A percentile compares a stretch with the other conserved stretches of the same genome.
Conservation (phyloP, 345 rosid species). For the Anastatica hierochuntica region DNA sequence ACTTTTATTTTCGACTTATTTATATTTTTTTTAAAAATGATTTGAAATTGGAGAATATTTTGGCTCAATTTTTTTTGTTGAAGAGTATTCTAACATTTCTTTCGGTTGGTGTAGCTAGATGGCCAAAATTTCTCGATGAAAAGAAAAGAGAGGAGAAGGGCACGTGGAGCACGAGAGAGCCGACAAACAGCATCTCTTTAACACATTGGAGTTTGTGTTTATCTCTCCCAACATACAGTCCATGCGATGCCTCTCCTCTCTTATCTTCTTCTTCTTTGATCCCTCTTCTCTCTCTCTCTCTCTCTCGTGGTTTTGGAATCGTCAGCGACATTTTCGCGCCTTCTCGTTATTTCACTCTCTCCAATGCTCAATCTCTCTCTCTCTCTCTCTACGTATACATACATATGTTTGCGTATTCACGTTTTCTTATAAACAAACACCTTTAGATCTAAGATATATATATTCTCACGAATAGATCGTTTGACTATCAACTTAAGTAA, state of each 20-base stretch:
- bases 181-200: slow-evolving; percentile 63
- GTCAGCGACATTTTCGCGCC: slow-evolving; percentile 78
- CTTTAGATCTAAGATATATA: not conserved
- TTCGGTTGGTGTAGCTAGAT: too few species aligned
- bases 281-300: slow-evolving; percentile 6
- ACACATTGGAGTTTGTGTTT: slow-evolving; percentile 37
- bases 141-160: too few species aligned
- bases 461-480: too few species aligned
- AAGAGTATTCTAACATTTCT: too few species aligned
- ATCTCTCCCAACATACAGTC: slow-evolving; percentile 32
- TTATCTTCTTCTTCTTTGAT: too few species aligned
- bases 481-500: not conserved
- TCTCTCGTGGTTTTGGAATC: slow-evolving; percentile 33
- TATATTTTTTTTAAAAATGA: too few species aligned
- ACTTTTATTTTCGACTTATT: too few species aligned
- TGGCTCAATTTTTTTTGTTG: too few species aligned
- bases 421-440: not conserved
- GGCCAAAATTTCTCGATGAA: too few species aligned
- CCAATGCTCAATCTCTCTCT: slow-evolving; percentile 15
- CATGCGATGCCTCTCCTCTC: slow-evolving; percentile 23
- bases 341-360: slow-evolving; percentile 20
- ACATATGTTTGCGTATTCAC: slow-evolving; percentile 1
- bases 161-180: slow-evolving; percentile 34
- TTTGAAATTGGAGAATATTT: too few species aligned
- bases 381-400: not conserved